Base-by-base conservation (phyloP, 305 asterid species). In the Ilex paraguariensis region DNA sequence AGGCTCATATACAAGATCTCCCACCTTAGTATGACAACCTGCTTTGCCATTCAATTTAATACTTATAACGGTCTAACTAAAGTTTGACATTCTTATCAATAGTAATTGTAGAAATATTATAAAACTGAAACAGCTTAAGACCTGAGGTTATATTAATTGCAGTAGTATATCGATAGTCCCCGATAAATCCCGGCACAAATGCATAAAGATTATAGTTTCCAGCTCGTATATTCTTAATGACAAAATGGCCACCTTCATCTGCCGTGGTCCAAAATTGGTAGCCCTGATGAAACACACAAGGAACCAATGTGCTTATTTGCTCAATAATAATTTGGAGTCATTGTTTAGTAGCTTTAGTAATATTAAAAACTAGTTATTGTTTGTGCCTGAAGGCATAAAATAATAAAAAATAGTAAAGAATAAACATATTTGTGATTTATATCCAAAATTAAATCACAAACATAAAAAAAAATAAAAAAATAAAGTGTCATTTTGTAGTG, bases 1-100 rank as follows among this genome's bases (percentile, higher is more conserved):
- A 56, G 96, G 84, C 50, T 77, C 61, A 45, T 73, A 86, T 8
- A 80, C 81, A 16, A 84, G 57, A 51, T 82, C 61, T 15, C 84
- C 86, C 33, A 75, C 10, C 39, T 72, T 67, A 62, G 79, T 64
- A 58, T 65, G 57, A 55, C 53, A 66, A 42, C 87, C 91, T 86
- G 70, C 3, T 33, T 58, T 40, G 10, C n/a, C 15, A 53, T 52
- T 28, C 13, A 57, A 2, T 17, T 4, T 39, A 32, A 13, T 13
- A 54, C 30, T 31, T 28, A 31, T 36, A 4, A 36, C 28, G 28
- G 28, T 21, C 28, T 21, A 21, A 21, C 28, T 1, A 21, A 21
- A 0, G 28, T 21, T 21, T 21, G 1, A 21, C 28, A 21, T 21
- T 21, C 28, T 1, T 21, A 21, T 1, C 28, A 21, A 21, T 21